Evolutionary conservation across 805 yeast species (phyloP).

Genomic region (Priceomyces haplophilus): DNA sequence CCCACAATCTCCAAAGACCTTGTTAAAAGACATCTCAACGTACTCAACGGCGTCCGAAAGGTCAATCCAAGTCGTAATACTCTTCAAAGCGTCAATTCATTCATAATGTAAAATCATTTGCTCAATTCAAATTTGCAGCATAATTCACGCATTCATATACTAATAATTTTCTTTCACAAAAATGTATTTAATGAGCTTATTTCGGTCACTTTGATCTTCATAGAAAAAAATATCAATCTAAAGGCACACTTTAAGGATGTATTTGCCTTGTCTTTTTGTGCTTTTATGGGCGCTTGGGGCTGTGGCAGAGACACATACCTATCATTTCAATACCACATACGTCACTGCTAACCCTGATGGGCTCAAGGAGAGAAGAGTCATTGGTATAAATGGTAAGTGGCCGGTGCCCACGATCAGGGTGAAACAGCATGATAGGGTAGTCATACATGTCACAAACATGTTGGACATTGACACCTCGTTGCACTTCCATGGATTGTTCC

Average conservation of each 20-base stretch:
- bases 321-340: conserved; percentile 36
- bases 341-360: conserved; percentile 58
- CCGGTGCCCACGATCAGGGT: conserved; percentile 42
- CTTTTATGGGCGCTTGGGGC: conserved; percentile 5
- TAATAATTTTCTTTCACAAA: no score
- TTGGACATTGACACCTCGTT: conserved; percentile 36
- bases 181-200: no score
- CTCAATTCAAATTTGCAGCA: no score
- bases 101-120: conserved; percentile 12
- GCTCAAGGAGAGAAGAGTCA: conserved; percentile 43
- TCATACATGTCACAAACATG: conserved; percentile 35
- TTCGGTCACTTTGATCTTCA: no score
- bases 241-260: no score
- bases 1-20: conserved; percentile 44
- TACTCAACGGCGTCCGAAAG: conserved; percentile 44
- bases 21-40: conserved; percentile 55
- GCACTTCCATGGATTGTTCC: conserved; percentile 47
- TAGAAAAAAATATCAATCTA: no score
- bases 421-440: conserved; percentile 38
- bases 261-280: background rate
- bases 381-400: conserved; percentile 55
- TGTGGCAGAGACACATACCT: conserved; percentile 30
- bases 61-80: conserved; percentile 79
- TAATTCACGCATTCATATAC: no score
- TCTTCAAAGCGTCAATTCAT: conserved; percentile 63